These are phyloP conservation scores for Solanum chilense DNA, from an alignment of 257 asterid species.

Conservation along the genomic window DNA sequence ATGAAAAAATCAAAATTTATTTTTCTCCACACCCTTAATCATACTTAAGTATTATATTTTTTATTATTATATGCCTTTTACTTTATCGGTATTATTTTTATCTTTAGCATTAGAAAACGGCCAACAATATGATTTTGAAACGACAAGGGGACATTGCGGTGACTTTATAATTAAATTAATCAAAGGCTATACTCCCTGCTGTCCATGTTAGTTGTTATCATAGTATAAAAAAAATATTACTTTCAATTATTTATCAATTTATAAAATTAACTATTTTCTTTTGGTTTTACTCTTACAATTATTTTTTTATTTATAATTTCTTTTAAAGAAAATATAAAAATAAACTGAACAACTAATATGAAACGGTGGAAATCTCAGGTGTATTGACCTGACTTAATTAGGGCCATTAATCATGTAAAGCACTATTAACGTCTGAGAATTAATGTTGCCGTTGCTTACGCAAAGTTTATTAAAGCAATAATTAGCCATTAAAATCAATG, in stretches of 20 bases:
- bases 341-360: background rate
- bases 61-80: background rate
- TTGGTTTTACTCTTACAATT: too few species aligned
- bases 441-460: background rate
- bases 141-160: background rate
- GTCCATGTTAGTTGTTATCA: background rate
- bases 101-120: background rate
- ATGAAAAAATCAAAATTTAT: too few species aligned
- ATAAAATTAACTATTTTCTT: too few species aligned
- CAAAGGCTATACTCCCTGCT: background rate
- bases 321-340: too few species aligned
- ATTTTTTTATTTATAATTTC: too few species aligned
- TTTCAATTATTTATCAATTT: too few species aligned
- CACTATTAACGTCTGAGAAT: background rate
- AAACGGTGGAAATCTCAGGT: accelerated
- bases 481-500: background rate
- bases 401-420: background rate
- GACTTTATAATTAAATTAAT: background rate
- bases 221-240: background rate
- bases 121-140: background rate
- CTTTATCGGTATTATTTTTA: background rate
- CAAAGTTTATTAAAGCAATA: background rate
- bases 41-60: background rate
- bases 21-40: background rate
- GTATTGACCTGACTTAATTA: background rate